phyloP scores from a whole-genome alignment of 1,284 basidiomycete species.

The Pisolithus thermaeus region DNA sequence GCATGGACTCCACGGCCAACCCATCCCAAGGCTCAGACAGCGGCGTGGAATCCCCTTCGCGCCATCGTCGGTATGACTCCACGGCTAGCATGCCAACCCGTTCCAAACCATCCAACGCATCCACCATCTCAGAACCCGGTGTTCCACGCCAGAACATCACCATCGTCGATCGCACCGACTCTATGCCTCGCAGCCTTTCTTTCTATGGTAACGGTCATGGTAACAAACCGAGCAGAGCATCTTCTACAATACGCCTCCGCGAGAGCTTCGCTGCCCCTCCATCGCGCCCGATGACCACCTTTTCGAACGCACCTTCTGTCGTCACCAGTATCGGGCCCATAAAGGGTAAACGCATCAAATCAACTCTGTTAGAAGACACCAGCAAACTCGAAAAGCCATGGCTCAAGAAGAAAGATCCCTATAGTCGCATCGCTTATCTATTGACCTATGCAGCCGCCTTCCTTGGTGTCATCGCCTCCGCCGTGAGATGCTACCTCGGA shows the following conservation, averaged over 20 bases:
- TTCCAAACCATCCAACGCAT: slow-evolving; percentile 13
- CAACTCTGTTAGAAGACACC: slow-evolving; percentile 59
- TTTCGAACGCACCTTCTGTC: slow-evolving; percentile 28
- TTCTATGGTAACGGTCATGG: slow-evolving; percentile 33
- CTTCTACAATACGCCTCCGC: slow-evolving; percentile 29
- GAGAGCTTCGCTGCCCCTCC: slow-evolving; percentile 54
- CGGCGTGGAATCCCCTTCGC: slow-evolving; percentile 1
- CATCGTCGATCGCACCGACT: slow-evolving; percentile 34
- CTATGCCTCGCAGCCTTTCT: slow-evolving; percentile 33
- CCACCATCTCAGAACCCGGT: slow-evolving; percentile 31
- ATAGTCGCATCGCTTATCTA: slow-evolving; percentile 56
- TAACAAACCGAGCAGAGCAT: slow-evolving; percentile 25
- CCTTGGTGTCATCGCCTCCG: slow-evolving; percentile 49
- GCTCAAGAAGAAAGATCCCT: slow-evolving; percentile 58
- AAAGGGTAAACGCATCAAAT: slow-evolving; percentile 50
- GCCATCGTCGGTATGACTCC: neutral
- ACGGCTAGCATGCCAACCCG: neutral
- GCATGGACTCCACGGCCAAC: slow-evolving; percentile 33
- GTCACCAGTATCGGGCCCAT: slow-evolving; percentile 22
- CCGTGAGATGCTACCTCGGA: slow-evolving; percentile 48
- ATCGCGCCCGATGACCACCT: slow-evolving; percentile 46
- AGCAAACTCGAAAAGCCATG: slow-evolving; percentile 60
- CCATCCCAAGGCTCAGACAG: slow-evolving; percentile 30
- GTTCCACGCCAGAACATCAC: slow-evolving; percentile 30
- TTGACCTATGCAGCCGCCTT: slow-evolving; percentile 57